These are phyloP conservation scores for Ogataea glucozyma DNA, from an alignment of 805 yeast genomes.

Conservation along the genomic window DNA sequence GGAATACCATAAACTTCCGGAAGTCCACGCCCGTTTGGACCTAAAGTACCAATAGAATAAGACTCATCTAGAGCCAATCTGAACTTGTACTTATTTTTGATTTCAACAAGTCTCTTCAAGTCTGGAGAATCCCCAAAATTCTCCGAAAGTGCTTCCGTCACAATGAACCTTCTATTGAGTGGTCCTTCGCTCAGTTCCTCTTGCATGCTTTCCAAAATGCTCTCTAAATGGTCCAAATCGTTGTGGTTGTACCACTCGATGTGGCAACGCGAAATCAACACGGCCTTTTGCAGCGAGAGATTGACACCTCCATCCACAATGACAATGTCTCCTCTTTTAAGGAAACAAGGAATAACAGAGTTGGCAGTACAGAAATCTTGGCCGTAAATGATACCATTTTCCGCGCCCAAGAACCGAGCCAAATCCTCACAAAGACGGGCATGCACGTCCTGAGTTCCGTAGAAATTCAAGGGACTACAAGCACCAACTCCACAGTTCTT, in stretches of 20 bases:
- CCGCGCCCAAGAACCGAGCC: conserved; percentile 74
- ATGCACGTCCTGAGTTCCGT: conserved; percentile 93
- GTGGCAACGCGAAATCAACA: conserved; percentile 81
- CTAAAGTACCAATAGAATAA: conserved; percentile 82
- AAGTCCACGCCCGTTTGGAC: conserved; percentile 81
- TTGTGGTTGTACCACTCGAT: conserved; percentile 85
- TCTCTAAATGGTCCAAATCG: conserved; percentile 79
- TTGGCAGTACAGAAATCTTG: conserved; percentile 88
- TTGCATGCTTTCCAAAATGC: conserved; percentile 59
- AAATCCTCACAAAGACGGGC: conserved; percentile 73
- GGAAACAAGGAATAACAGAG: conserved; percentile 88
- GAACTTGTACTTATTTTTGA: conserved; percentile 81
- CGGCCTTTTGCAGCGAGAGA: conserved; percentile 83
- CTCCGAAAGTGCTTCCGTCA: conserved; percentile 88
- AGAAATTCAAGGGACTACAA: conserved; percentile 97
- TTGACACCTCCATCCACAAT: conserved; percentile 81
- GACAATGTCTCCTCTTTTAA: conserved; percentile 91
- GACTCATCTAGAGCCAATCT: conserved; percentile 88
- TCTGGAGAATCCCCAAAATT: conserved; percentile 79
- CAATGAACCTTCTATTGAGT: conserved; percentile 83
- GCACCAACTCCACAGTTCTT: conserved; percentile 89
- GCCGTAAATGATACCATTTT: conserved; percentile 81
- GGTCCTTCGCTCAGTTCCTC: conserved; percentile 69
- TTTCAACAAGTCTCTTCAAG: conserved; percentile 63
- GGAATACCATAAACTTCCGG: conserved; percentile 71